Base-by-base conservation (phyloP, 2,329 filamentous ascomycete species). In the Penicillium sp. region DNA sequence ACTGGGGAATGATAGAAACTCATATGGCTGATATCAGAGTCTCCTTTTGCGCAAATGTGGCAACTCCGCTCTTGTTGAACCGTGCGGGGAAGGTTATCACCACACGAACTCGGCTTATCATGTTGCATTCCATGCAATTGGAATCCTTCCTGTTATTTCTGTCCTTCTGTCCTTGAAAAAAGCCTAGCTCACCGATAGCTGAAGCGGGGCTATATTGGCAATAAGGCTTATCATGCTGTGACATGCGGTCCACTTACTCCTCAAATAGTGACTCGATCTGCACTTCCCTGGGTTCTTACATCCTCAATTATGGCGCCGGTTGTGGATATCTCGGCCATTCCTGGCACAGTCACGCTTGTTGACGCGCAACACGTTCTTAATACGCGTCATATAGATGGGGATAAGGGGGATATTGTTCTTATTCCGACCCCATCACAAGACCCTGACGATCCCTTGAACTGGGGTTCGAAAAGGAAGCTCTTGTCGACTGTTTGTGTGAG, bases 391-490 rank as follows among this genome's bases (percentile, higher is more conserved):
- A 46, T 64, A 16, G 56, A 60, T 9, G 36, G 44, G 11, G 60
- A 61, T 0, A 54, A 67, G 27, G 40, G 51, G 20, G 69, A 73
- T 34, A 70, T 75, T 37, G 63, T 74, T 2, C 60, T 74, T 3
- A 64, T 72, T 1, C 72, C 72, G 0, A 56, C 63, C 2, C 74
- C 74, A 0, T 74, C 71, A 1, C 54, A 60, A 32, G 70, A 76
- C 49, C 72, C 71, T 1, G 70, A 75, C 44, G 73, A 76, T 50
- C 72, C 73, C 10, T 56, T 75, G 40, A 74, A 74, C 38, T 75
- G 73, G 73, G 63, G 67, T n/a, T 60, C 54, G 4, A 54, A 60
- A n/a, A 64, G 73, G 32, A 75, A 75, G 49, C 42, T 67, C 4
- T 45, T 74, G 18, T 71, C 71, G 1, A 70, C 69, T 1, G 59